Evolutionary conservation across 495 filamentous ascomycete species (phyloP), one percentile per base, ranked within the genome.

Genomic region (Podospora australis): DNA sequence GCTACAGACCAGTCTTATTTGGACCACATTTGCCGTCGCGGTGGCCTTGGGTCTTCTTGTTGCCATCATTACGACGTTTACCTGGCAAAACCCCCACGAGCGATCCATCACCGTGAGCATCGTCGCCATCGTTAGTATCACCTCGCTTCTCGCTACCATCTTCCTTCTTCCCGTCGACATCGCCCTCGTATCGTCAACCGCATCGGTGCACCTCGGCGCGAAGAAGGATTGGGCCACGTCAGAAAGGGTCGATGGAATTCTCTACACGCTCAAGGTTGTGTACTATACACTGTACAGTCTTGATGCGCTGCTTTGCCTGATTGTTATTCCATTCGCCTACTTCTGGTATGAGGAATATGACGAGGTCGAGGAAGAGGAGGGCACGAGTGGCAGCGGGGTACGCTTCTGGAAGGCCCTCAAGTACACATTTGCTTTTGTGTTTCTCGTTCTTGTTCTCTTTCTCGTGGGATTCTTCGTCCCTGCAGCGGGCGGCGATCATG

Each of bases 291-390:
- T 97, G 1, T 99, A 97, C 67, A 91, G 85, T 24, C 65, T 95
- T 50, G 94, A 99, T 67, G 90, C 90, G 1, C 63, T 95, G 2
- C 82, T 99, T 11, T 97, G 94, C 62, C 74, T 99, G 29, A 59
- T 98, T 26, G 80, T 95, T 16, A 82, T 96, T 16, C 92, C 92
- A 1, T 99, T 99, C 62, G 83, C 89, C 10, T 99, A 97, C 69
- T 99, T 99, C 68, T 96, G 83, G 81, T 95, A 94, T 53, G 92
- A 99, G 68, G 94, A 97, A 66, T 92, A 94, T 57, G 87, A 91
- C 57, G 84, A 95, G 69, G 84, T 87, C 42, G 86, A 87, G 25
- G 71, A 78, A 17, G 86, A 94, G 48, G 77, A 86, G 20, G 86
- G 87, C 11, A 78, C 74, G n/a, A 83, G 88, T 61, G 83, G 82